Evolutionary conservation across 352 stramenopile species (phyloP), one percentile per base, ranked within the genome.

Genomic region (Phytophthora lateralis): DNA sequence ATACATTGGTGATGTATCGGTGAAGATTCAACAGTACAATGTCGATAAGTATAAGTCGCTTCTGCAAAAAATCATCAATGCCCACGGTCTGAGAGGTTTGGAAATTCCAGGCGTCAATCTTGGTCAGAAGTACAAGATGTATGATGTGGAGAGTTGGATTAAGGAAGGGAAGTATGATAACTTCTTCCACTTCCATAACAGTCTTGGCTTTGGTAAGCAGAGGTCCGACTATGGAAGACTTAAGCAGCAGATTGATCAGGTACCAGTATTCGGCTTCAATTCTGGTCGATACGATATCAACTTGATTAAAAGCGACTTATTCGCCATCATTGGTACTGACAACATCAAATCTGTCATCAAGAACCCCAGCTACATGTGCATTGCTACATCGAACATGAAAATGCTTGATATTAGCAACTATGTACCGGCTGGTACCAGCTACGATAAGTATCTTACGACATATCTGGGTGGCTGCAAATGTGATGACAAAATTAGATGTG

Each of bases 351-450:
- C 26, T 30, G 26, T 30, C 7, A 30, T 30, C 26, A 30, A 30
- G 26, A 30, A 30, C 26, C 26, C 26, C 26, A 30, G 26, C 26
- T 30, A 30, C 26, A 30, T 30, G 26, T 71, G 64, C 27, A 73
- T 77, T 30, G 15, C 24, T 0, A 71, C 69, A 8, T 34, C 50
- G 24, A 32, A n/a, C 6, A 37, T 75, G 2, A 78, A 78, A 30
- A 69, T 78, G 12, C 51, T 78, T 17, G 60, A 78, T 55, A 72
- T 71, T 26, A 63, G 2, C 37, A 78, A 72, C n/a, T 78, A 69
- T 56, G 26, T 77, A 11, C 64, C 69, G 12, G 50, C 64, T 29
- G 69, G 60, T 20, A 74, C 64, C 10, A 63, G 50, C 38, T 73
- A 71, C 63, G 48, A 60, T 21, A 56, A 58, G 12, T 78, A 74